Conservation (phyloP, 2,329 filamentous ascomycete species). For the Ceratocystis eucalypticola region DNA sequence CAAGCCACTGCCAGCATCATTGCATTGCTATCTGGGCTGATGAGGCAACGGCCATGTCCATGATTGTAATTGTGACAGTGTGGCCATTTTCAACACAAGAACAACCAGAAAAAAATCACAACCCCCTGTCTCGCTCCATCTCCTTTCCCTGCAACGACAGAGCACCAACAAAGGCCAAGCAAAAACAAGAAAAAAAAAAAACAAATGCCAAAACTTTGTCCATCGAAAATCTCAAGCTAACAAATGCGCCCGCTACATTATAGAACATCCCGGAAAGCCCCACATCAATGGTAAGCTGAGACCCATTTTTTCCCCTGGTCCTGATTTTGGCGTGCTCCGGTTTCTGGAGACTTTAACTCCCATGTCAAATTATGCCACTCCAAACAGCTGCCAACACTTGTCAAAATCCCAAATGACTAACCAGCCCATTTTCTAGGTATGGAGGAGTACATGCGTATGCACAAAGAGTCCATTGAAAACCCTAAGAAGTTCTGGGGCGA, state of each 20-base stretch:
- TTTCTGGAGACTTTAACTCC: neutral
- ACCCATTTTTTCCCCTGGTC: conserved; percentile 21
- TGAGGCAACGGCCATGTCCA: no score
- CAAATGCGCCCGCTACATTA: conserved; percentile 22
- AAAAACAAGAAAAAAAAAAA: neutral
- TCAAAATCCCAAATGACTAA: neutral
- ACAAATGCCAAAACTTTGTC: conserved; percentile 1
- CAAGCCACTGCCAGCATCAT: no score
- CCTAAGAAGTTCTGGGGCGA: conserved; percentile 83
- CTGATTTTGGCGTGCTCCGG: neutral
- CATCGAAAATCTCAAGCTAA: conserved; percentile 25
- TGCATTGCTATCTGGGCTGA: no score
- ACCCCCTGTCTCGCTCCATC: neutral
- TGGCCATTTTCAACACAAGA: no score
- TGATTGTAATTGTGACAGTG: no score
- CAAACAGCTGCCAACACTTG: neutral
- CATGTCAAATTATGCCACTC: neutral
- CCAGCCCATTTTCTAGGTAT: conserved; percentile 32
- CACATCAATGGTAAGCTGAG: conserved; percentile 46
- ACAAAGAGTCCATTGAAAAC: conserved; percentile 76
- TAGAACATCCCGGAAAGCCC: conserved; percentile 57
- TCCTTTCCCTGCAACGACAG: neutral
- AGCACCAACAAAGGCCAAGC: neutral
- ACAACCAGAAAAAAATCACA: no score
- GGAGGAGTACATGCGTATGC: conserved; percentile 53